A percentile compares a stretch with the other conserved stretches of the same genome.
These are phyloP conservation scores for Trichoderma lentiforme DNA, from an alignment of 2,329 filamentous ascomycete genomes.

Conservation along the genomic window DNA sequence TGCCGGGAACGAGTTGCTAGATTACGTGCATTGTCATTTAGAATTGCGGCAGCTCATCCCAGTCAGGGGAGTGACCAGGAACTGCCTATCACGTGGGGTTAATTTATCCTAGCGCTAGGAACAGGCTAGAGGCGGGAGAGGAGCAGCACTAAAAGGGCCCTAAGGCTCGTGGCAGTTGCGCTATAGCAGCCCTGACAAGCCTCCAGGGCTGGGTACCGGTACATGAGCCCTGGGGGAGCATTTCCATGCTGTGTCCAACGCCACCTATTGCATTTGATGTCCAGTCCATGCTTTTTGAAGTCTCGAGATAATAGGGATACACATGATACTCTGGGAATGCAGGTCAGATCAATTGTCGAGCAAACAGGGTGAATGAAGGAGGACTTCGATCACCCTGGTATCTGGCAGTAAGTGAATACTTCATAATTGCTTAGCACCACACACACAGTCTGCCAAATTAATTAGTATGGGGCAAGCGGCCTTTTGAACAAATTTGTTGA, in stretches of 20 bases:
- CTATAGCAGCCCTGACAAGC: neutral
- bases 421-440: too few relatives aligned
- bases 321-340: too few relatives aligned
- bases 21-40: neutral
- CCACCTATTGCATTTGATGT: too few relatives aligned
- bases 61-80: slow-evolving; percentile 18
- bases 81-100: slow-evolving; percentile 17
- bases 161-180: neutral
- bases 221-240: too few relatives aligned
- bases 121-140: slow-evolving; percentile 1
- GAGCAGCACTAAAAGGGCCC: slow-evolving; percentile 7
- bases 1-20: neutral
- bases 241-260: too few relatives aligned
- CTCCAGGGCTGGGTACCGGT: too few relatives aligned
- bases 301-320: too few relatives aligned
- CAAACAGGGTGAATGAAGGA: neutral
- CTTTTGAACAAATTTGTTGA: neutral
- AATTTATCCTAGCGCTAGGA: slow-evolving; percentile 4
- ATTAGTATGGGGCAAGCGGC: neutral
- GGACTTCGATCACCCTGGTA: neutral
- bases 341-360: neutral
- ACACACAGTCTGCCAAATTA: neutral
- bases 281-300: too few relatives aligned
- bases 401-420: too few relatives aligned
- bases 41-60: slow-evolving; percentile 9